phyloP scores from a whole-genome alignment of 345 rosid genomes.

The Psidium guajava region DNA sequence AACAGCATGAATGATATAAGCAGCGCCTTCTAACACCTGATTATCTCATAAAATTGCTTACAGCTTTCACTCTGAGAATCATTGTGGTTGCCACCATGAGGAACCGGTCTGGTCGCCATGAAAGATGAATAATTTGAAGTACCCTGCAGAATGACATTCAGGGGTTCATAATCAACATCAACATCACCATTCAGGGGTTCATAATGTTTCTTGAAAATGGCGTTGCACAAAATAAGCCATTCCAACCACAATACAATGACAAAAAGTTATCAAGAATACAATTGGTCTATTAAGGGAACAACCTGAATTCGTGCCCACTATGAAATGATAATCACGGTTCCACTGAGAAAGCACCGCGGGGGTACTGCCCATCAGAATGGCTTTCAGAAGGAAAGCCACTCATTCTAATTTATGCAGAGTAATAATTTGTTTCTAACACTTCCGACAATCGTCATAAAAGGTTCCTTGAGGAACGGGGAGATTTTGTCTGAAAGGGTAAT shows the following conservation, averaged over 20 bases:
- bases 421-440: background rate
- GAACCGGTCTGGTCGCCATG: conserved; percentile 13
- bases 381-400: background rate
- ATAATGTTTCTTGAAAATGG: background rate
- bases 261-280: background rate
- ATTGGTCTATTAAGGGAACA: background rate
- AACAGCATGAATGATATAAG: background rate
- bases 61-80: conserved; percentile 7
- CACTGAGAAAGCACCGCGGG: background rate
- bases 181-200: background rate
- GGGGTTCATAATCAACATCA: background rate
- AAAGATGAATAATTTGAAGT: background rate
- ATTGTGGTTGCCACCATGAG: conserved; percentile 10
- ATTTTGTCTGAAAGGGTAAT: background rate
- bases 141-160: background rate
- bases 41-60: background rate
- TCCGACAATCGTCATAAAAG: background rate
- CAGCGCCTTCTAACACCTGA: background rate
- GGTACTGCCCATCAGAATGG: background rate
- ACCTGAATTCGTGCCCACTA: background rate
- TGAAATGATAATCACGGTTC: background rate
- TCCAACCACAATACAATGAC: background rate
- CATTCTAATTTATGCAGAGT: background rate
- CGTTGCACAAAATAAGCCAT: background rate
- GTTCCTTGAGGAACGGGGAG: background rate